Base-by-base conservation (phyloP, 208 protist genomes). In the Crithidia fasciculata region DNA sequence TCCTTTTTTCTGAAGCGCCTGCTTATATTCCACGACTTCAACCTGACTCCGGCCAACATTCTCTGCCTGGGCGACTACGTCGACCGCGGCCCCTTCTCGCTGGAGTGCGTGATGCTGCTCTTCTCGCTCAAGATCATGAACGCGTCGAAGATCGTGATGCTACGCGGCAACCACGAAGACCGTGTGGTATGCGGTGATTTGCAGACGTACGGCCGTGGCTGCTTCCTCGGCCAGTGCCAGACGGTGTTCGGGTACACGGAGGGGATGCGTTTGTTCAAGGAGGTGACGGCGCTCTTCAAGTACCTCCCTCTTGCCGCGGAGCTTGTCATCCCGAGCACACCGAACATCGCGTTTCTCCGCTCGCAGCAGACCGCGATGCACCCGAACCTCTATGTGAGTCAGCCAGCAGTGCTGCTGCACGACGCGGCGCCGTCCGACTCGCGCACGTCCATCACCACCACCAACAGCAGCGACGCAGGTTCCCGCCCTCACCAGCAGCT, bases 21-120 rank as follows among this genome's bases (percentile, higher is more conserved):
- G 66, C 74, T 92, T 8, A 70, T 85, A 8, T 89, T 89, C 52
- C 75, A 88, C 61, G 88, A 95, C 75, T 80, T 95, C 49, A 80
- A 86, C 71, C 67, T 91, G 37, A 89, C 79, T 7, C 87, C 90
- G 13, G 78, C 81, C 16, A 85, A 87, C 49, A 83, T 88, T 28
- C 89, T 99, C 18, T 99, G 99, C 80, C 88, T 99, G 13, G 98
- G 95, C n/a, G 98, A 99, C 84, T 99, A 99, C 82, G 98, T 99
- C n/a, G 98, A 99, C 72, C 92, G 98, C 74, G 98, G 98, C 8
- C 83, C 89, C 4, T 94, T 92, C 63, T 95, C 90, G 18, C 74
- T 98, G 13, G 91, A 98, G 83, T 95, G 88, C 43, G 82, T 98
- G 39, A 91, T 95, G 83, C 81, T 94, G 9, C 80, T 97, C 49